phyloP scores from a whole-genome alignment of 768 basidiomycete species.

The Boletus bicolor region DNA sequence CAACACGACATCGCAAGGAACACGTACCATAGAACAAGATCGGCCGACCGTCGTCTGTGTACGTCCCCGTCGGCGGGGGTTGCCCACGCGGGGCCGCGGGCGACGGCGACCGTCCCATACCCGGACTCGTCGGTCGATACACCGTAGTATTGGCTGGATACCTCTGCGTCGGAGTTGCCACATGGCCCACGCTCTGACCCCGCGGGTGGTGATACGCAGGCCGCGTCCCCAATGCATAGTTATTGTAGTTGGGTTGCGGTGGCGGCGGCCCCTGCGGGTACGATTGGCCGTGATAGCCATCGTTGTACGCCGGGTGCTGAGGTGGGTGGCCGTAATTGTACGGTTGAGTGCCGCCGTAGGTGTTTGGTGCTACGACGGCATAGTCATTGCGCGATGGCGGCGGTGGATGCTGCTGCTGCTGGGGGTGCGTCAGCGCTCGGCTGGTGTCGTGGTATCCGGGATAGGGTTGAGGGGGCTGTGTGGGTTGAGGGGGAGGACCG shows the following conservation, averaged over 20 bases:
- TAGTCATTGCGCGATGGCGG: constrained; percentile 25
- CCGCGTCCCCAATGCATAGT: constrained; percentile 1
- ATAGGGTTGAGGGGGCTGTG: constrained; percentile 21
- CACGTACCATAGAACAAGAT: constrained; percentile 86
- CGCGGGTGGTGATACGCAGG: constrained; percentile 8
- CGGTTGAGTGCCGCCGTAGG: constrained; percentile 11
- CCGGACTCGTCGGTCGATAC: constrained; percentile 46
- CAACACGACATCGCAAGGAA: background rate
- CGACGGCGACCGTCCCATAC: constrained; percentile 45
- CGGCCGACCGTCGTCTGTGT: constrained; percentile 76
- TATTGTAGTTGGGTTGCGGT: constrained; percentile 4
- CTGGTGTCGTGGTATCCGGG: constrained; percentile 19
- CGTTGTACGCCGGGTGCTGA: constrained; percentile 21
- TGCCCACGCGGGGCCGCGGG: constrained; percentile 40
- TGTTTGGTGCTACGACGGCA: constrained; percentile 5
- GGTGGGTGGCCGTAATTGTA: constrained; percentile 20
- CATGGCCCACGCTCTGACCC: constrained; percentile 24
- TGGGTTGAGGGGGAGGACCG: background rate
- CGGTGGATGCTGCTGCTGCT: constrained; percentile 28
- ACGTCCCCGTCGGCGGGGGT: constrained; percentile 62
- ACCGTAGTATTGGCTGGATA: constrained; percentile 21
- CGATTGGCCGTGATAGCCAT: constrained; percentile 12
- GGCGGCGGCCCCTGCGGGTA: constrained; percentile 19
- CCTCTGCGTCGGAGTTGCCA: constrained; percentile 32
- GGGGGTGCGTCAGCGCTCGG: constrained; percentile 34